Base-by-base conservation (phyloP, 176 grass and related monocot genomes). In the Secale cereale region DNA sequence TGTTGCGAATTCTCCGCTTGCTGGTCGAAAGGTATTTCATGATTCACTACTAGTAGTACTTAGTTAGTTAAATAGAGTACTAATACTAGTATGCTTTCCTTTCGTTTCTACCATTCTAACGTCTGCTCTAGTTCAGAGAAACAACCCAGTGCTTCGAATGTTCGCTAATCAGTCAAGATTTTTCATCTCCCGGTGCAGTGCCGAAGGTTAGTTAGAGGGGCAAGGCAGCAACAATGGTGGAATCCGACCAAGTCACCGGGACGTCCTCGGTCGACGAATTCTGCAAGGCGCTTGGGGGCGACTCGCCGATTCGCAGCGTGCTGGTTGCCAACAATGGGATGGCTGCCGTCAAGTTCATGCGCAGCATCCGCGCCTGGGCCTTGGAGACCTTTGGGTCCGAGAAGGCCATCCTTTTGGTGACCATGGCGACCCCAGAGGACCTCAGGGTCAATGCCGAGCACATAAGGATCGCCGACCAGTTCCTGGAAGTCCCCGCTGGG, bases 291-390 rank as follows among this genome's bases (percentile, higher is more conserved):
- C 93, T 98, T 4, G 93, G 91, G 71, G 93, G 96, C 15, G 89
- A 87, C 41, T 88, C 81, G 5, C 89, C 93, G 5, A 94, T 98
- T 40, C 93, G 93, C 83, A 98, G 96, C 16, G 91, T 98, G 83
- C 85, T 98, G 12, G 84, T 98, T 68, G 96, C 96, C 40, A 98
- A 98, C 85, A 98, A 98, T 87, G 96, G 96, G 48, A 98, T 98
- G 96, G 96, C 96, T 0, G 93, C 96, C 0, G 96, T 98, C 69
- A 98, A 98, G 78, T 98, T 98, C 79, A 94, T 98, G 77, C 93
- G 91, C 15, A 98, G 93, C 70, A 78, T 95, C 69, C 88, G 96
- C 27, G 85, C 87, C 36, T 98, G 96, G 96, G 96, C 96, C n/a
- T 77, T 90, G 59, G 84, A 95, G 85, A 89, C 96, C 70, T 95